phyloP scores from a whole-genome alignment of 2,329 filamentous ascomycete species.

The Colletotrichum costaricense region DNA sequence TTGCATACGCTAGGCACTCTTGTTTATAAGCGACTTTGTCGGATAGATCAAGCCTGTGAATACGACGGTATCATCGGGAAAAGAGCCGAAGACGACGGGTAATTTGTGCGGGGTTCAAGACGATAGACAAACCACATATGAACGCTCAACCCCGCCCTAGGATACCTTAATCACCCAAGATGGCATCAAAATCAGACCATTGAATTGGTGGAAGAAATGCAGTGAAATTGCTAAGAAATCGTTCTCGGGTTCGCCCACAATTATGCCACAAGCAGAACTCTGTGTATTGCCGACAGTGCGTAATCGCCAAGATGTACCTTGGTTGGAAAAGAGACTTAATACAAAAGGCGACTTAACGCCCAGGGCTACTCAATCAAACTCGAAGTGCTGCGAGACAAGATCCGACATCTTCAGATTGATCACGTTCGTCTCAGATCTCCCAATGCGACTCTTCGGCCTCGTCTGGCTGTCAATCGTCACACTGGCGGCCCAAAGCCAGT shows the following conservation, averaged over 20 bases:
- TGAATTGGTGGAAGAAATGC: slow-evolving; percentile 24
- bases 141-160: background rate
- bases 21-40: background rate
- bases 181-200: background rate
- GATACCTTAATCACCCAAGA: background rate
- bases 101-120: background rate
- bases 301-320: background rate
- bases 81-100: background rate
- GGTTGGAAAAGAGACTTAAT: no score
- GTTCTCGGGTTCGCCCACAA: slow-evolving; percentile 9
- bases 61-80: background rate
- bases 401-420: no score
- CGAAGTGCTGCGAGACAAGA: no score
- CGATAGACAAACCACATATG: background rate
- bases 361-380: no score
- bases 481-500: slow-evolving; percentile 3
- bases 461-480: slow-evolving; percentile 8
- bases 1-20: background rate
- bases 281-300: background rate
- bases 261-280: background rate
- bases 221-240: background rate
- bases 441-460: slow-evolving; percentile 19
- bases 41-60: background rate
- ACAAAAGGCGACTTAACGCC: no score
- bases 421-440: no score